Evolutionary conservation across 2,329 filamentous ascomycete genomes (phyloP).

Genomic region (Volutella citrinella): DNA sequence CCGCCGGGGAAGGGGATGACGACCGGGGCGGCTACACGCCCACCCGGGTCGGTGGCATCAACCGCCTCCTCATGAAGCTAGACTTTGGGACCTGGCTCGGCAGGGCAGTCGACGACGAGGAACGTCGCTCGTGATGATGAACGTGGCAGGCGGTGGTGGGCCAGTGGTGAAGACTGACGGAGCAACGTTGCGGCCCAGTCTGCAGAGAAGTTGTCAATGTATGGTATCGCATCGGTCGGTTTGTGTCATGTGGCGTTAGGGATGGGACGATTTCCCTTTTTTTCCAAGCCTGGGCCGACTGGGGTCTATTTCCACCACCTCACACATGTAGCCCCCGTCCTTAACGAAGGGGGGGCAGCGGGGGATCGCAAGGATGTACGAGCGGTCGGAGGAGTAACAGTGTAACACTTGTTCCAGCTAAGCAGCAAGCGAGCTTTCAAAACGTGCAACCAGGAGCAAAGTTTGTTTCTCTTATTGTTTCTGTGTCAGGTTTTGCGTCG

Average conservation of each 20-base stretch:
- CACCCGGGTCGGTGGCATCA: slow-evolving; percentile 72
- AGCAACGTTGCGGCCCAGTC: too few species aligned
- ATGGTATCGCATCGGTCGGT: too few species aligned
- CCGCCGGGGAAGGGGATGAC: slow-evolving; percentile 2
- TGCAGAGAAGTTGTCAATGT: slow-evolving; percentile 11
- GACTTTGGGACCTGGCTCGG: slow-evolving; percentile 65
- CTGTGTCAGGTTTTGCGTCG: slow-evolving; percentile 19
- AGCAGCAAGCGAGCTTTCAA: too few species aligned
- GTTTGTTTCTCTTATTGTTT: too few species aligned
- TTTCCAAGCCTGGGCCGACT: too few species aligned
- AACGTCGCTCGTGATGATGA: too few species aligned
- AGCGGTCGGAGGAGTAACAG: too few species aligned
- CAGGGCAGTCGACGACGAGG: slow-evolving; percentile 23
- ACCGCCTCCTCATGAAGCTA: slow-evolving; percentile 86
- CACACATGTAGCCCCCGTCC: slow-evolving; percentile 12
- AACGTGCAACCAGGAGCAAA: too few species aligned
- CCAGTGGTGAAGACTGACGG: too few species aligned
- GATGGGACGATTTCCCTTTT: slow-evolving; percentile 24
- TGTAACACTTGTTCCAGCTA: too few species aligned
- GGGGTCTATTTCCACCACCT: slow-evolving; percentile 16
- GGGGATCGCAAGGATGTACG: too few species aligned
- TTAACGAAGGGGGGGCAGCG: slow-evolving; percentile 2
- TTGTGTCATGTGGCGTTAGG: slow-evolving; percentile 27
- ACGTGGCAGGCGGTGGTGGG: too few species aligned
- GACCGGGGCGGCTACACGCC: slow-evolving; percentile 57